Conservation (phyloP, 352 stramenopile species). For the Pythium oligandrum region DNA sequence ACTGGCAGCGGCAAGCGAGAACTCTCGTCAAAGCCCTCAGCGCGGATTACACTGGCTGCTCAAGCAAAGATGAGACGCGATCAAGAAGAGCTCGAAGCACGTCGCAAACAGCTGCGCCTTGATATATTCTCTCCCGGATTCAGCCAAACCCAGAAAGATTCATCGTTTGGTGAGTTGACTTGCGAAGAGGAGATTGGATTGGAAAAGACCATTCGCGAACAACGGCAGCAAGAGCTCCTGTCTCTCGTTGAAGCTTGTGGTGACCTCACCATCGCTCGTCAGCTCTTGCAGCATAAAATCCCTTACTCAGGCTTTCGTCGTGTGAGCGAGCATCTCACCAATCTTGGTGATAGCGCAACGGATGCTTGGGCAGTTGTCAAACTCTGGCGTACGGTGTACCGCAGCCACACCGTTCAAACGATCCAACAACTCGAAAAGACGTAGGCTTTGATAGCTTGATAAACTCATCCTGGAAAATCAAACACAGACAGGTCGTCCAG, state of each 20-base stretch:
- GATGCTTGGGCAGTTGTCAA: constrained; percentile 48
- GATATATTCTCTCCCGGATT: constrained; percentile 35
- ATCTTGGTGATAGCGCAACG: constrained; percentile 3
- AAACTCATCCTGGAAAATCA: constrained; percentile 37
- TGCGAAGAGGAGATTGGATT: neutral
- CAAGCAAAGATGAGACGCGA: constrained; percentile 27
- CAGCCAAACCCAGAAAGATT: neutral
- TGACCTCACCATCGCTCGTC: constrained; percentile 31
- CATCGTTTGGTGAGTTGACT: constrained; percentile 1
- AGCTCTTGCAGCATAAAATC: constrained; percentile 26
- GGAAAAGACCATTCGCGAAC: neutral
- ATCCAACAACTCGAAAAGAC: constrained; percentile 22
- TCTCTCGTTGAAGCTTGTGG: constrained; percentile 51
- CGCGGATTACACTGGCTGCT: constrained; percentile 2
- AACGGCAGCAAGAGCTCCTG: constrained; percentile 28
- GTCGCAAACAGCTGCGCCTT: constrained; percentile 31
- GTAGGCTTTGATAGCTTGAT: constrained; percentile 49
- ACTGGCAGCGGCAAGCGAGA: constrained; percentile 8
- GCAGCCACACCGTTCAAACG: constrained; percentile 35
- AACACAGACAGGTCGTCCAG: constrained; percentile 20
- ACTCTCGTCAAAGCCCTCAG: constrained; percentile 2
- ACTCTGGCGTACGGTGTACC: constrained; percentile 54
- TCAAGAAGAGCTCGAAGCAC: constrained; percentile 24
- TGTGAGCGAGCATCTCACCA: constrained; percentile 42
- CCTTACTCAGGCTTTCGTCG: constrained; percentile 13